Evolutionary conservation across 192 early-diverging fungal genomes (phyloP).

Genomic region (Pilobolus umbonatus): DNA sequence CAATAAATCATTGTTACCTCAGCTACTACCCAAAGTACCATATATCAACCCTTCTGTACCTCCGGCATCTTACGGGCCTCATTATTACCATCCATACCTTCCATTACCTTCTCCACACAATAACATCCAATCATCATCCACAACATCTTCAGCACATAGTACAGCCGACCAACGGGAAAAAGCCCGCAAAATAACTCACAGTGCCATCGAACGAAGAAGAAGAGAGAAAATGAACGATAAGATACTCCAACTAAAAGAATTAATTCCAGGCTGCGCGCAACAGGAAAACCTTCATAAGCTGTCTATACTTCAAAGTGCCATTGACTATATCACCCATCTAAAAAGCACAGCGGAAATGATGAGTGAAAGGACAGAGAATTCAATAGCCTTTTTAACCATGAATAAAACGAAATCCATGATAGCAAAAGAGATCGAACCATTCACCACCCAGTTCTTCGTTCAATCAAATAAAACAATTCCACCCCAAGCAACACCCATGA

Average conservation of each 20-base stretch:
- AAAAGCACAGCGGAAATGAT: slow-evolving; percentile 30
- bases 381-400: slow-evolving; percentile 12
- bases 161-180: slow-evolving; percentile 56
- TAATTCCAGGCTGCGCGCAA: slow-evolving; percentile 66
- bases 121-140: not conserved
- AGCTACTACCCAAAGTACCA: not conserved
- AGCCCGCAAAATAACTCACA: slow-evolving; percentile 76
- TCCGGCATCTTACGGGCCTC: not conserved
- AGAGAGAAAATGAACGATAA: slow-evolving; percentile 84
- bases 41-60: not conserved
- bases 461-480: not conserved
- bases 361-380: not conserved
- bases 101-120: slow-evolving; percentile 3
- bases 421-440: slow-evolving; percentile 29
- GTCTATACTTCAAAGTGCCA: slow-evolving; percentile 61
- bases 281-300: slow-evolving; percentile 70
- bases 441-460: slow-evolving; percentile 28
- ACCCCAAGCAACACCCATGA: not conserved
- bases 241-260: slow-evolving; percentile 66
- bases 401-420: slow-evolving; percentile 27
- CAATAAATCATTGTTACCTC: not conserved
- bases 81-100: not conserved
- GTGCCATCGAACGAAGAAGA: slow-evolving; percentile 76
- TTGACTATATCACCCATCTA: slow-evolving; percentile 66
- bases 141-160: not conserved